phyloP scores from a whole-genome alignment of 805 yeast species.

The Zygotorulaspora danielsina region DNA sequence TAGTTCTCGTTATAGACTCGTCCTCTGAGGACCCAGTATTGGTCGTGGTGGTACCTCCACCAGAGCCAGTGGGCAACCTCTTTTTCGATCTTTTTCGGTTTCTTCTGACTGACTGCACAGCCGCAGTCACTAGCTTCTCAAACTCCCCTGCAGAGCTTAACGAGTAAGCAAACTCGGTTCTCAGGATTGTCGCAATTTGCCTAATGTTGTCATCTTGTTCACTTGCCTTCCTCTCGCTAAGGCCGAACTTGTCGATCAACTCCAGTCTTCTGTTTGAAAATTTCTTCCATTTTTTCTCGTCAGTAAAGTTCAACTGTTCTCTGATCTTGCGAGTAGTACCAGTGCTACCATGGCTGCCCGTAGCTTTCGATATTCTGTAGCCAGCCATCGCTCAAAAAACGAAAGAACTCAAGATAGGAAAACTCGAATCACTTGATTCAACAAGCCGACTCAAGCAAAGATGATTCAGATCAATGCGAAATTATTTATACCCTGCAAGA shows the following conservation, averaged over 20 bases:
- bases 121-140: slow-evolving; percentile 86
- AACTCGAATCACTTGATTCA: no score
- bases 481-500: no score
- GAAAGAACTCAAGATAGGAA: background rate
- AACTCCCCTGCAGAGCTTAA: slow-evolving; percentile 61
- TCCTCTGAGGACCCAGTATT: slow-evolving; percentile 11
- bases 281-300: slow-evolving; percentile 81
- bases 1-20: slow-evolving; percentile 10
- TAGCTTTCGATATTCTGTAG: slow-evolving; percentile 8
- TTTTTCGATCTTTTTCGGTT: slow-evolving; percentile 68
- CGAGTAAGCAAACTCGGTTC: slow-evolving; percentile 74
- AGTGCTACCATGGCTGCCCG: slow-evolving; percentile 4
- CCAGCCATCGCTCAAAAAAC: slow-evolving; percentile 1
- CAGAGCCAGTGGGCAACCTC: slow-evolving; percentile 14
- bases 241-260: slow-evolving; percentile 68
- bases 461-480: background rate
- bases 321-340: slow-evolving; percentile 44
- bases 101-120: slow-evolving; percentile 87
- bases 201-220: slow-evolving; percentile 85
- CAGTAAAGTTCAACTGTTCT: slow-evolving; percentile 62
- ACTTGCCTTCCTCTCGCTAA: slow-evolving; percentile 70
- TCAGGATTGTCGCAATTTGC: slow-evolving; percentile 69
- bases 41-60: slow-evolving; percentile 4
- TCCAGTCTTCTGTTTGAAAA: slow-evolving; percentile 89
- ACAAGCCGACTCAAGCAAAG: background rate